Conservation (phyloP, 345 rosid genomes). For the Linum trigynum region DNA sequence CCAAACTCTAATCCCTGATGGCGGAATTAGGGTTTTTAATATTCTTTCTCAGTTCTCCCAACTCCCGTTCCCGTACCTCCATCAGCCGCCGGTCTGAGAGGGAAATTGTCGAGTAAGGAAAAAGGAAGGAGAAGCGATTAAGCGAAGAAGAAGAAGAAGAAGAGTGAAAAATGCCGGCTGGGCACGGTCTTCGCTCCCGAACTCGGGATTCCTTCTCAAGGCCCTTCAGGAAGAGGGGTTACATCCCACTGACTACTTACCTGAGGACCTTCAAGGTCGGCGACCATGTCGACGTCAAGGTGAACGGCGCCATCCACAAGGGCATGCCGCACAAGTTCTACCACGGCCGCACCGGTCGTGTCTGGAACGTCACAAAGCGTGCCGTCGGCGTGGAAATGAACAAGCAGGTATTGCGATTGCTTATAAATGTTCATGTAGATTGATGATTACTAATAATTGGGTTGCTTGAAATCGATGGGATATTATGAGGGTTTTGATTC, state of each 20-base stretch:
- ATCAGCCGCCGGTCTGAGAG: not conserved
- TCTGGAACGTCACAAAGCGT: slow-evolving; percentile 78
- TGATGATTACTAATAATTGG: not conserved
- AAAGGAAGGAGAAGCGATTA: not conserved
- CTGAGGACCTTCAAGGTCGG: slow-evolving; percentile 58
- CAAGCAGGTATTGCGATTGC: slow-evolving; percentile 40
- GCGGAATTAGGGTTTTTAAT: not conserved
- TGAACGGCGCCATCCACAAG: slow-evolving; percentile 70
- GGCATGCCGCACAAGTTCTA: slow-evolving; percentile 85
- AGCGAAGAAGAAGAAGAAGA: slow-evolving; percentile 2
- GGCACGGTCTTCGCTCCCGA: slow-evolving; percentile 59
- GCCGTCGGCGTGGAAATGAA: slow-evolving; percentile 71
- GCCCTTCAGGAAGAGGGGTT: slow-evolving; percentile 71
- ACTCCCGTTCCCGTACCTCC: too few relatives aligned
- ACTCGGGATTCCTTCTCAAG: slow-evolving; percentile 60
- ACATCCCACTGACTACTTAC: slow-evolving; percentile 58
- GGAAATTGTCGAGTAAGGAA: not conserved
- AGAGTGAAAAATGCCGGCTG: slow-evolving; percentile 48
- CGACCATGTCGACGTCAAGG: slow-evolving; percentile 59
- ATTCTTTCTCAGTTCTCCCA: too few relatives aligned
- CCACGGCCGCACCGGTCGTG: slow-evolving; percentile 72
- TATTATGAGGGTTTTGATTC: not conserved
- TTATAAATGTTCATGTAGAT: not conserved
- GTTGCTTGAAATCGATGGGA: not conserved
- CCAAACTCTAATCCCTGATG: not conserved